phyloP scores from a whole-genome alignment of 225 moss, liverwort and hornwort genomes.

The Pseudoscleropodium purum region DNA sequence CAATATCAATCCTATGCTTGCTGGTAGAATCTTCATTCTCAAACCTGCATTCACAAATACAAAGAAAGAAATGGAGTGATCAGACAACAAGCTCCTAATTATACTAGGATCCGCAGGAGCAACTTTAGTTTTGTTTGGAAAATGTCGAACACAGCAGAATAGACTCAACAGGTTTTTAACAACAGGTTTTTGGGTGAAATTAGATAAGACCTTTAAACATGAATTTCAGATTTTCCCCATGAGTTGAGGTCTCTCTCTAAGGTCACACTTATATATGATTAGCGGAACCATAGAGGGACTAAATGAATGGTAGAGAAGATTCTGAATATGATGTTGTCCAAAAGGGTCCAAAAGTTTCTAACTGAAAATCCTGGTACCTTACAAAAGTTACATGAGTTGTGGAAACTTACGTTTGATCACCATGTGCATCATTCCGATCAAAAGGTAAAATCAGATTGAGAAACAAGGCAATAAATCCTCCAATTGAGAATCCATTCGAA shows the following conservation, averaged over 20 bases:
- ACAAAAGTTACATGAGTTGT: background rate
- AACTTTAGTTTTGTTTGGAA: background rate
- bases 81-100: background rate
- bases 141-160: background rate
- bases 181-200: background rate
- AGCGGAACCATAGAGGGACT: background rate
- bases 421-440: conserved; percentile 3
- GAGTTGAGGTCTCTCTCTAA: background rate
- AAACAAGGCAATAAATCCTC: conserved; percentile 63
- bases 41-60: background rate
- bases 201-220: background rate
- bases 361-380: background rate
- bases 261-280: background rate
- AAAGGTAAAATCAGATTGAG: conserved; percentile 71
- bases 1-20: background rate
- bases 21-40: background rate
- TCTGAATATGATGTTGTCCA: no score
- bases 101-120: background rate
- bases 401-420: background rate
- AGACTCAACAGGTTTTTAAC: background rate
- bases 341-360: no score
- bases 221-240: background rate
- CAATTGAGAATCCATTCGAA: conserved; percentile 77
- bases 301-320: background rate
- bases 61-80: background rate